These are phyloP conservation scores for Lasiosphaeriaceae sp. DNA, from an alignment of 495 filamentous ascomycete species.

Conservation along the genomic window DNA sequence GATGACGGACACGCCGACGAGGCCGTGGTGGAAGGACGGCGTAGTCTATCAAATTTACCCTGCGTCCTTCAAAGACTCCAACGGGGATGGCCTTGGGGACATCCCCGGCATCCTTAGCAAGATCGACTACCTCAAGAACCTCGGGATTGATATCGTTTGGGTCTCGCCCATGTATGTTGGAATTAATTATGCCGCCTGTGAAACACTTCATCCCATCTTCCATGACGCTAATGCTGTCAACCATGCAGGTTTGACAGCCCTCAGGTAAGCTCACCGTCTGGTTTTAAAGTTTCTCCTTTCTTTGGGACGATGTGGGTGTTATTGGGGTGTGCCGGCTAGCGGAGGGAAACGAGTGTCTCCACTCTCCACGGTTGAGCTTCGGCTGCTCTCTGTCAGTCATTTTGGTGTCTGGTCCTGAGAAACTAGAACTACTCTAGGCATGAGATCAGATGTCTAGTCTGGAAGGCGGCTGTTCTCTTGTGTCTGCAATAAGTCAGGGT, in stretches of 20 bases:
- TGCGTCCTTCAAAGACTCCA: conserved; percentile 63
- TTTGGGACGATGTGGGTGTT: no score
- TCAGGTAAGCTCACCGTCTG: conserved; percentile 9
- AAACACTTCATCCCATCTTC: background rate
- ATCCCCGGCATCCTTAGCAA: conserved; percentile 64
- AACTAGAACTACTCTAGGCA: no score
- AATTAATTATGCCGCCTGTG: background rate
- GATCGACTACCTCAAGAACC: conserved; percentile 59
- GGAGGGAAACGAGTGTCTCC: no score
- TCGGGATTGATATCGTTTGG: conserved; percentile 67
- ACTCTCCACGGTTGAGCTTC: no score
- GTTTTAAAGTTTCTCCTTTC: no score
- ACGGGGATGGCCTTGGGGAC: conserved; percentile 64
- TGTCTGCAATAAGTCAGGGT: no score
- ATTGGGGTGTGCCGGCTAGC: no score
- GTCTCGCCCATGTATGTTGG: conserved; percentile 53
- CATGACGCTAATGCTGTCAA: conserved; percentile 44
- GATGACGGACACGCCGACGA: conserved; percentile 8
- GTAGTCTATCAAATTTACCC: conserved; percentile 70
- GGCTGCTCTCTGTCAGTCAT: no score
- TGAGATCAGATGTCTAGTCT: no score
- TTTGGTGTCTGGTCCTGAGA: no score
- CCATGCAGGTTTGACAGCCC: conserved; percentile 59
- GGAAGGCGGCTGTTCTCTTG: no score
- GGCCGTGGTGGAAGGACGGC: conserved; percentile 38